Conservation (phyloP, 805 yeast genomes). For the Saturnispora kantuleensis region DNA sequence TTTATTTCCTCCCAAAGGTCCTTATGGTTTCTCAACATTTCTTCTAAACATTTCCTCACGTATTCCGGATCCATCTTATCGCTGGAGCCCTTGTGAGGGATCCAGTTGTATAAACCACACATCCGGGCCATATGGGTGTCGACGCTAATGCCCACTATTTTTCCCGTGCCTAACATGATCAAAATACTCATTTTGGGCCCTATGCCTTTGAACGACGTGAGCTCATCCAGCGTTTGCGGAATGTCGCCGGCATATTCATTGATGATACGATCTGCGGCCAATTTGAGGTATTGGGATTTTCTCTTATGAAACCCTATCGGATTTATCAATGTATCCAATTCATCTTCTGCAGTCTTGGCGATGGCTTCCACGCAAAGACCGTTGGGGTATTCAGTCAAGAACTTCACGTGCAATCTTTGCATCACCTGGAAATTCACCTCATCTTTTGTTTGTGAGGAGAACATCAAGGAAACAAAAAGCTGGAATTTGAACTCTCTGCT, state of each 20-base stretch:
- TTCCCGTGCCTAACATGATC: conserved; percentile 68
- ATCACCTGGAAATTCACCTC: conserved; percentile 73
- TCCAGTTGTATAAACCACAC: conserved; percentile 78
- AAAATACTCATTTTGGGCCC: conserved; percentile 94
- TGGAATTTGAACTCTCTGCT: conserved; percentile 48
- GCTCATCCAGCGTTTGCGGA: conserved; percentile 58
- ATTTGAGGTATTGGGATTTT: conserved; percentile 62
- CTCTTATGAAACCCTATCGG: conserved; percentile 83
- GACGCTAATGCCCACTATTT: conserved; percentile 80
- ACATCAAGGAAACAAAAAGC: conserved; percentile 68
- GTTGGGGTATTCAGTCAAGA: conserved; percentile 28
- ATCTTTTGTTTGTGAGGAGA: conserved; percentile 88
- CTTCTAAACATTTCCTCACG: conserved; percentile 57
- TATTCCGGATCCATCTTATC: conserved; percentile 57
- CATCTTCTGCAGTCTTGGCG: conserved; percentile 38
- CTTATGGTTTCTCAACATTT: conserved; percentile 52
- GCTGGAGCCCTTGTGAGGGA: conserved; percentile 22
- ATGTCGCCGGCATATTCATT: conserved; percentile 53
- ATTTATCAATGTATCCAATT: conserved; percentile 55
- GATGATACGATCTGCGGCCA: conserved; percentile 43
- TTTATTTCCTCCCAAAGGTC: conserved; percentile 78
- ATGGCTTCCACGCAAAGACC: conserved; percentile 55
- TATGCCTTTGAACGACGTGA: conserved; percentile 73
- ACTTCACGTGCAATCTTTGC: conserved; percentile 45
- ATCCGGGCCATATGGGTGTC: conserved; percentile 85